phyloP scores from a whole-genome alignment of 1,284 basidiomycete genomes.

The Moesziomyces sp. region DNA sequence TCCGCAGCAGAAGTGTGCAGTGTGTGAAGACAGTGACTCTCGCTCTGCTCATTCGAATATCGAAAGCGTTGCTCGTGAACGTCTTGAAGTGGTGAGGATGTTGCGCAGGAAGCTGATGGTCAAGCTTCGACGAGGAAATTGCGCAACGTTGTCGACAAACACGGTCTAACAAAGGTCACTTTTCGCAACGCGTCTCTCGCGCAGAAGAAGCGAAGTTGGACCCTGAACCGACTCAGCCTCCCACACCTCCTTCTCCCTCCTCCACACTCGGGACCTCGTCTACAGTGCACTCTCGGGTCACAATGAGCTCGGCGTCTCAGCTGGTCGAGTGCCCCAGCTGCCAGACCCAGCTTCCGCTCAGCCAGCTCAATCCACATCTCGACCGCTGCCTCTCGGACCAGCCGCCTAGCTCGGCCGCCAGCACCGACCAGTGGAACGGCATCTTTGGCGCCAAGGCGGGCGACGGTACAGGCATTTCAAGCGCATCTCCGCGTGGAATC shows the following conservation, averaged over 20 bases:
- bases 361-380: slow-evolving; percentile 60
- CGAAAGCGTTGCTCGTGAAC: no score
- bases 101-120: no score
- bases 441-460: slow-evolving; percentile 3
- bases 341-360: slow-evolving; percentile 36
- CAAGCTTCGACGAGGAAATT: no score
- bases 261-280: background rate
- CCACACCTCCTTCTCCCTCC: no score
- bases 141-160: no score
- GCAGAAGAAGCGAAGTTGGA: no score
- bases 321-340: slow-evolving; percentile 59
- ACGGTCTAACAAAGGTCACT: no score
- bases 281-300: background rate
- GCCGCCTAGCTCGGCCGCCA: slow-evolving; percentile 1
- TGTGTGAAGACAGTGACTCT: no score
- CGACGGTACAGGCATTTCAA: background rate
- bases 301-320: slow-evolving; percentile 36
- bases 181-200: no score
- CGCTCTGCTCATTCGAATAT: accelerated
- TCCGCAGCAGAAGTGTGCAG: no score
- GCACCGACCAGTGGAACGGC: slow-evolving; percentile 27
- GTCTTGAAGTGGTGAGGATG: no score
- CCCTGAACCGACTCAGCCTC: no score
- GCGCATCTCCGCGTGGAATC: background rate
- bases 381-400: slow-evolving; percentile 52